Evolutionary conservation across 2,329 filamentous ascomycete genomes (phyloP), one percentile per base, ranked within the genome.

Genomic region (Fusarium sterilihyphosum): DNA sequence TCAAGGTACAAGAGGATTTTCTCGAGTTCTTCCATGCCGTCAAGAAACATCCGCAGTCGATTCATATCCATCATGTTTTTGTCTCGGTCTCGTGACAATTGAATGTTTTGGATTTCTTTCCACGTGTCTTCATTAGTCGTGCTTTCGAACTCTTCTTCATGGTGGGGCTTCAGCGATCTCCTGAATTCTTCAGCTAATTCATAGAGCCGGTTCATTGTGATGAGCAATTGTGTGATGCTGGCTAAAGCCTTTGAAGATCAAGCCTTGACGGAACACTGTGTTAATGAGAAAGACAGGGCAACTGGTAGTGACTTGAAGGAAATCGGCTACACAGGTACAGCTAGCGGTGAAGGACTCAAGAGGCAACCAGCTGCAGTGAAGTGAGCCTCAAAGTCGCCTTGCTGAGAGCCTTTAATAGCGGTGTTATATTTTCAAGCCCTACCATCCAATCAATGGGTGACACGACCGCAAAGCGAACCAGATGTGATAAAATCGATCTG

Each of bases 61-160:
- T 68, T 68, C 65, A 68, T 68, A 11, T 68, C 67, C 24, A 68
- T 68, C 65, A 68, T 62, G 6, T 29, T n/a, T n/a, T n/a, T n/a
- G n/a, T n/a, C n/a, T n/a, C n/a, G n/a, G n/a, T n/a, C n/a, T n/a
- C n/a, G n/a, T n/a, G n/a, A n/a, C n/a, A n/a, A n/a, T 41, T 68
- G 65, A 6, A 68, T 68, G 2, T 49, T 18, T 0, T 5, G 18
- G 0, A 68, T 62, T 4, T 68, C 65, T 4, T 20, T 41, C 5
- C 16, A 5, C 65, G 54, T 68, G 24, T 53, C 65, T 8, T 3
- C 14, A 1, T 33, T 33, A 2, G 18, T 68, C 14, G 47, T 54
- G 1, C 22, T 61, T 13, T 49, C 64, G 5, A 68, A 68, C 6
- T 40, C 18, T 14, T 68, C 41, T 37, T 68, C 24, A 10, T 68